Evolutionary conservation across 2,329 filamentous ascomycete species (phyloP), one percentile per base, ranked within the genome.

Genomic region (Neophaeococcomyces aloes): DNA sequence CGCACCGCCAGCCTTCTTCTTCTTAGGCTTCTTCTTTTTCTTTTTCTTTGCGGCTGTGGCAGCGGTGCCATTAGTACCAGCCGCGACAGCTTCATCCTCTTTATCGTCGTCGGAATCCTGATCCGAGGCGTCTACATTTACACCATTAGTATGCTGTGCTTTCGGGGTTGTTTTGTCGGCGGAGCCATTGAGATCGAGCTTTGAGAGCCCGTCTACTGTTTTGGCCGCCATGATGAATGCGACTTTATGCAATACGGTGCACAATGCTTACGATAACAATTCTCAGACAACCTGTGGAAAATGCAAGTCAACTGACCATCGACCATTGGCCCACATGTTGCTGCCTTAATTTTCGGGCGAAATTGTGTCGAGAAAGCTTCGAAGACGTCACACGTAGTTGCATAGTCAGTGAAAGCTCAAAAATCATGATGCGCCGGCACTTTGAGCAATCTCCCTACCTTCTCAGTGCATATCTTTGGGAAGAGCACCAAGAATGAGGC

Each of bases 1-100:
- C 40, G 79, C 71, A 5, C 60, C 65, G 14, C 55, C 64, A 50
- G 66, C 82, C 70, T 78, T 82, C 62, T 78, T 79, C 60, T 79
- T 76, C 66, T 78, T 81, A 71, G 80, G 85, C 73, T 86, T 86
- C 72, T 88, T 89, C 69, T 87, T 86, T 68, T 86, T 86, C 66
- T 85, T 84, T 41, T 66, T 65, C 21, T 36, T 38, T 23, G 60
- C 63, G 57, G 62, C 63, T 49, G 57, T 56, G 4, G 11, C 17
- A 39, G 58, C 59, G 29, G 56, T 60, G 36, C 29, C 21, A n/a
- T 21, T 36, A 10, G 56, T 61, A n/a, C 65, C 68, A 21, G 58
- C 54, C 19, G 54, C 63, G 54, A 57, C 58, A 17, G 61, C 62
- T 39, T 68, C 70, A 32, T 70, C 69, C 23, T 71, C 70, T 45